Conservation (phyloP, 1,284 basidiomycete genomes). For the Neonothopanus nambi region DNA sequence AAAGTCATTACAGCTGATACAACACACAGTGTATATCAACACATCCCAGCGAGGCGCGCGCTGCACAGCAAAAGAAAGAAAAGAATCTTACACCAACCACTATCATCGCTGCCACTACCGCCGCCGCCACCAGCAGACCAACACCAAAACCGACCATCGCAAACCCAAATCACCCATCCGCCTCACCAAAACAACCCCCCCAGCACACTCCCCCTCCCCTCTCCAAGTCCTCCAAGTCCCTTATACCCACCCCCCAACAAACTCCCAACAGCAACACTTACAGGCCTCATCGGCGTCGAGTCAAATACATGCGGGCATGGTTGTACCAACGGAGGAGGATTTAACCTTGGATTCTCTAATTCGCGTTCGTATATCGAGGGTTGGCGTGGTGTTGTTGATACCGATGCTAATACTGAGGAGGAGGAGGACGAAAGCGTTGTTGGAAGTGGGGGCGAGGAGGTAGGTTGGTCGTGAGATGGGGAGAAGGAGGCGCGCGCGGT, state of each 20-base stretch:
- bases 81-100: too few species aligned
- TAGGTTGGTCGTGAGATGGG: slow-evolving; percentile 36
- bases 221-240: too few species aligned
- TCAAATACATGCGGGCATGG: slow-evolving; percentile 79
- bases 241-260: slow-evolving; percentile 43
- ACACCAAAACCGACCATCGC: too few species aligned
- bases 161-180: too few species aligned
- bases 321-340: slow-evolving; percentile 54
- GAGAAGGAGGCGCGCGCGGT: slow-evolving; percentile 56
- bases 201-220: slow-evolving; percentile 54
- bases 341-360: slow-evolving; percentile 55
- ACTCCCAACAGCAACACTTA: slow-evolving; percentile 68
- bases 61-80: too few species aligned
- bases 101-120: too few species aligned
- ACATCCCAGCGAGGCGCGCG: too few species aligned
- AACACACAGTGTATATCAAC: too few species aligned
- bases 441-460: neutral
- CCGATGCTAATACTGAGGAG: slow-evolving; percentile 10
- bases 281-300: slow-evolving; percentile 71
- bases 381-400: slow-evolving; percentile 50
- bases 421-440: neutral
- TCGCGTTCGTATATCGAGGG: slow-evolving; percentile 77
- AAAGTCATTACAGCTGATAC: too few species aligned
- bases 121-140: too few species aligned
- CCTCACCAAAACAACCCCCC: slow-evolving; percentile 61